A percentile compares a stretch with the other conserved stretches of the same genome.
These are phyloP conservation scores for Fragilariopsis cylindrus DNA, from an alignment of 108 stramenopile species.

Conservation along the genomic window DNA sequence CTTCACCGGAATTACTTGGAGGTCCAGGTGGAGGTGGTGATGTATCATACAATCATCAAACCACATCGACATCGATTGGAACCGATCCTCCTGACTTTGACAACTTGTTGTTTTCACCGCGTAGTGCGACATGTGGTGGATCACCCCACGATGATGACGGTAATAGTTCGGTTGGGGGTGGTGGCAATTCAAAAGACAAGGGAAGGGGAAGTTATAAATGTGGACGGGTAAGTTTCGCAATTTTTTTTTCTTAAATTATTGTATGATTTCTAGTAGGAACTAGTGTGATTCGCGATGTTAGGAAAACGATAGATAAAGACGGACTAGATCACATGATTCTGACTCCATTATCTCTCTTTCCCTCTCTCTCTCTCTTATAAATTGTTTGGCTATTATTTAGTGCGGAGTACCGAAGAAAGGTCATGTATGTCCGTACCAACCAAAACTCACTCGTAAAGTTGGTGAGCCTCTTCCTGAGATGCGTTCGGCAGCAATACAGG, in stretches of 20 bases:
- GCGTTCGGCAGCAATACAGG: conserved; percentile 83
- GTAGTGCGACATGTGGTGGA: conserved; percentile 6
- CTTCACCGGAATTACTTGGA: conserved; percentile 30
- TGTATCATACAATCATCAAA: conserved; percentile 15
- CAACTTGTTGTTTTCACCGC: conserved; percentile 23
- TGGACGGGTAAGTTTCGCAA: conserved; percentile 54
- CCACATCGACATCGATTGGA: conserved; percentile 17
- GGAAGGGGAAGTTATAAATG: conserved; percentile 84
- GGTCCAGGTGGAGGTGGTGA: conserved; percentile 12
- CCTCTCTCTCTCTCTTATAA: conserved; percentile 9
- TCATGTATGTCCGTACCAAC: conserved; percentile 93
- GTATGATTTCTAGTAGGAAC: background rate
- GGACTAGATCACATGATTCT: background rate
- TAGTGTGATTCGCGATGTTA: too few species aligned
- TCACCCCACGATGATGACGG: conserved; percentile 30
- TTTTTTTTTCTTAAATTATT: background rate
- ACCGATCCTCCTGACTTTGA: conserved; percentile 34
- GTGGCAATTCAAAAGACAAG: conserved; percentile 63
- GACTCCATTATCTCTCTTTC: background rate
- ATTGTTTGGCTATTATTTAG: conserved; percentile 12
- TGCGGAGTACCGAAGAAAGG: conserved; percentile 93
- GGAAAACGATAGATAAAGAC: background rate
- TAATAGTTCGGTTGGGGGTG: conserved; percentile 24
- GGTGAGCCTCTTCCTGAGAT: conserved; percentile 82
- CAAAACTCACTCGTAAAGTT: conserved; percentile 79